These are phyloP conservation scores for Arachnomyces sp. DNA, from an alignment of 2,329 filamentous ascomycete species.

Conservation along the genomic window DNA sequence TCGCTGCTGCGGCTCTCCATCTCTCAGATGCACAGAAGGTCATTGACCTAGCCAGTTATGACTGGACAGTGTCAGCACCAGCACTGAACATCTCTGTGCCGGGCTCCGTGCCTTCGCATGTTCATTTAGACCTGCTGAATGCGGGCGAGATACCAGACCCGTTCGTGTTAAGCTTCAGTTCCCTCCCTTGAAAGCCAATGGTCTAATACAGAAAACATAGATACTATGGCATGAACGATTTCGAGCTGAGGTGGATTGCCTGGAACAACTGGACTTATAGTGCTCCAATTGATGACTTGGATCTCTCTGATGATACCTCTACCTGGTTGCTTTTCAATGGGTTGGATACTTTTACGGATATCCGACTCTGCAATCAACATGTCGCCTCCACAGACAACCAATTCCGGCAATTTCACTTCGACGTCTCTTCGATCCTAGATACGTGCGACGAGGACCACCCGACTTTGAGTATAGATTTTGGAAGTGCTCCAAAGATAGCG, in stretches of 20 bases:
- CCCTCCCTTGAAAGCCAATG: too few relatives aligned
- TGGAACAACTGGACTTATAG: slow-evolving; percentile 56
- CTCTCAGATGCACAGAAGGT: too few relatives aligned
- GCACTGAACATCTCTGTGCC: too few relatives aligned
- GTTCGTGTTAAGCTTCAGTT: too few relatives aligned
- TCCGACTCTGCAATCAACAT: slow-evolving; percentile 47
- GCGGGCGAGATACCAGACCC: too few relatives aligned
- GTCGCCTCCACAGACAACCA: slow-evolving; percentile 54
- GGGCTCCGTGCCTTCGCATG: too few relatives aligned
- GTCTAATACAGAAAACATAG: too few relatives aligned
- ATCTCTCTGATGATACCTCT: slow-evolving; percentile 13
- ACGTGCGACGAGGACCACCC: slow-evolving; percentile 33
- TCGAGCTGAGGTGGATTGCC: slow-evolving; percentile 53
- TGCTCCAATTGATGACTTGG: slow-evolving; percentile 35
- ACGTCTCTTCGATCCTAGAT: slow-evolving; percentile 43
- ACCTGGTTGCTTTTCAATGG: slow-evolving; percentile 55
- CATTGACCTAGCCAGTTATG: too few relatives aligned
- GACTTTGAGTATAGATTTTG: slow-evolving; percentile 48
- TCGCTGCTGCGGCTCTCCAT: too few relatives aligned
- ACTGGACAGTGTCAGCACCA: too few relatives aligned
- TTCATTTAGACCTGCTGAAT: too few relatives aligned
- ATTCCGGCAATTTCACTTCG: slow-evolving; percentile 55
- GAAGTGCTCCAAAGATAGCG: slow-evolving; percentile 49
- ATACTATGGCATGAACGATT: slow-evolving; percentile 52
- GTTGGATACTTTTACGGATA: slow-evolving; percentile 53